These are phyloP conservation scores for Leccinellum rugosiceps DNA, from an alignment of 768 basidiomycete genomes.

Conservation along the genomic window DNA sequence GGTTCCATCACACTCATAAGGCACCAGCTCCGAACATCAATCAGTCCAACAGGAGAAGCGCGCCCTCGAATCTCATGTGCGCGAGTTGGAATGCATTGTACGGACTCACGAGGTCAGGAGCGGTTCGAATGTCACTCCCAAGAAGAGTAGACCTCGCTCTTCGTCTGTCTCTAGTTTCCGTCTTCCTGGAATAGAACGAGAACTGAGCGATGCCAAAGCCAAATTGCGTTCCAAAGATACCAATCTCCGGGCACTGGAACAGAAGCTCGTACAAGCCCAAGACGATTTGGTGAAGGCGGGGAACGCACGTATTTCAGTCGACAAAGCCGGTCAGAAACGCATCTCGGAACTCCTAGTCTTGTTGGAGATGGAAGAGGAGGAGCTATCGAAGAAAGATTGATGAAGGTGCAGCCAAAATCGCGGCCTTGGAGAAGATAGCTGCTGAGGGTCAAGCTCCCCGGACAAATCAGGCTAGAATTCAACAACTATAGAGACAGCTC, in stretches of 20 bases:
- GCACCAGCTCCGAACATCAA: conserved; percentile 37
- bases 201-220: conserved; percentile 47
- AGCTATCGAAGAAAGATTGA: conserved; percentile 66
- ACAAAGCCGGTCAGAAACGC: conserved; percentile 44
- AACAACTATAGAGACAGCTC: conserved; percentile 41
- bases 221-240: conserved; percentile 43
- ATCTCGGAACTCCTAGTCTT: conserved; percentile 41
- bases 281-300: conserved; percentile 48
- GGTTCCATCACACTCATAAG: conserved; percentile 51
- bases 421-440: conserved; percentile 50
- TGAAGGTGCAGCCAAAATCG: conserved; percentile 67
- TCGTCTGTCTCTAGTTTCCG: conserved; percentile 56
- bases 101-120: conserved; percentile 35
- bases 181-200: conserved; percentile 51
- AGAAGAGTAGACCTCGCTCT: conserved; percentile 47
- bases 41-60: conserved; percentile 58
- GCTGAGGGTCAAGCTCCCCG: conserved; percentile 37
- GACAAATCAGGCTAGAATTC: conserved; percentile 33
- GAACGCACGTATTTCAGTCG: conserved; percentile 57
- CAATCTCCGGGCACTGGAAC: conserved; percentile 40
- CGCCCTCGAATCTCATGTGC: conserved; percentile 53
- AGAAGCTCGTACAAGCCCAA: conserved; percentile 50
- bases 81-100: conserved; percentile 50
- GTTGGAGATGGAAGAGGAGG: conserved; percentile 59
- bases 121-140: conserved; percentile 32